Conservation (phyloP, 176 grass and related monocot species). For the Triticum aestivum region DNA sequence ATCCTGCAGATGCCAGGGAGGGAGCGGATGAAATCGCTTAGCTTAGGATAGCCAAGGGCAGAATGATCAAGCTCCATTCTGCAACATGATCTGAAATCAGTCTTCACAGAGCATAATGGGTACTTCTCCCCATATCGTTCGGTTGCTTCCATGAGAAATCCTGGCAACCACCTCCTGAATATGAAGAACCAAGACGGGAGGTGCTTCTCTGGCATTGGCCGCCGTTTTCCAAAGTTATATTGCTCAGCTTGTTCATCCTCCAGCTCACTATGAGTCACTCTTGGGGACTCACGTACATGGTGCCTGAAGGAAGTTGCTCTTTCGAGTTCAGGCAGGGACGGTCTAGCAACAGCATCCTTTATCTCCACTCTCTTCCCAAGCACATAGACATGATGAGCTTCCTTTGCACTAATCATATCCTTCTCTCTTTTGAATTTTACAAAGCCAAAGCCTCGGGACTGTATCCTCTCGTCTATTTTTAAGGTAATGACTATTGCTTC, state of each 20-base stretch:
- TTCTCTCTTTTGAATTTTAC: slow-evolving; percentile 55
- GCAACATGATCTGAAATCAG: slow-evolving; percentile 58
- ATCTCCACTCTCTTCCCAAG: slow-evolving; percentile 69
- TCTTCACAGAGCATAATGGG: slow-evolving; percentile 60
- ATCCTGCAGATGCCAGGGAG: slow-evolving; percentile 69
- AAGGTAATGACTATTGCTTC: slow-evolving; percentile 56
- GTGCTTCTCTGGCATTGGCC: slow-evolving; percentile 50
- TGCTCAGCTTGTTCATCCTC: slow-evolving; percentile 42
- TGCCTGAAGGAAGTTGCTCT: slow-evolving; percentile 15
- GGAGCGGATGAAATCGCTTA: slow-evolving; percentile 62
- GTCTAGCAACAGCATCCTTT: slow-evolving; percentile 60
- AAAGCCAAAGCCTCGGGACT: slow-evolving; percentile 67
- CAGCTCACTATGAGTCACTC: slow-evolving; percentile 10
- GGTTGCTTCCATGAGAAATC: slow-evolving; percentile 45
- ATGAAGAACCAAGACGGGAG: slow-evolving; percentile 66
- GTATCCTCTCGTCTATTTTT: slow-evolving; percentile 33
- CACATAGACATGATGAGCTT: slow-evolving; percentile 59
- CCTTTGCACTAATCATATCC: slow-evolving; percentile 49
- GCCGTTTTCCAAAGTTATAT: slow-evolving; percentile 23
- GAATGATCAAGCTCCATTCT: slow-evolving; percentile 63
- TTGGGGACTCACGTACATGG: slow-evolving; percentile 23
- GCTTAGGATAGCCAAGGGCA: slow-evolving; percentile 59
- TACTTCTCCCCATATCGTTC: slow-evolving; percentile 45
- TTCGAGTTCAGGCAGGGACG: slow-evolving; percentile 37
- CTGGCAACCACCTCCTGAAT: slow-evolving; percentile 65